Evolutionary conservation across 1,139 yeast species (phyloP).

Genomic region (Kodamaea plutei): DNA sequence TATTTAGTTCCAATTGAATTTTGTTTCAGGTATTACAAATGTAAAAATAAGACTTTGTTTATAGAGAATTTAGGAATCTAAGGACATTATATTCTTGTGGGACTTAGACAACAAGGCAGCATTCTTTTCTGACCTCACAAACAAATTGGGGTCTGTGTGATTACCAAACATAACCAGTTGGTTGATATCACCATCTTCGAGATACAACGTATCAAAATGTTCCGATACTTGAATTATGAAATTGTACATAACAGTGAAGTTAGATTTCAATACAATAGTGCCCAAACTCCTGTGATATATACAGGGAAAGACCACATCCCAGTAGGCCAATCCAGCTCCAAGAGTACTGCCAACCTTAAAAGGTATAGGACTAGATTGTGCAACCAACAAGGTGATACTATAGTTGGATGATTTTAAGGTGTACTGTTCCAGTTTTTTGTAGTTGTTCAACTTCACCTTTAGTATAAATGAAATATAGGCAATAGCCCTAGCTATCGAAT

Average conservation of each 20-base stretch:
- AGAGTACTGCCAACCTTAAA: neutral
- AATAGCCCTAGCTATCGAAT: slow-evolving; percentile 20
- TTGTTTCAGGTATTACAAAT: too few species aligned
- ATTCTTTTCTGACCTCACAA: slow-evolving; percentile 19
- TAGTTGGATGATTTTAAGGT: slow-evolving; percentile 34
- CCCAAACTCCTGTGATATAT: slow-evolving; percentile 7
- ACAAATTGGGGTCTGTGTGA: slow-evolving; percentile 25
- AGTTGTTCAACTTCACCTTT: slow-evolving; percentile 23
- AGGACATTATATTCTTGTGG: too few species aligned
- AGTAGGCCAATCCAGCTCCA: slow-evolving; percentile 6
- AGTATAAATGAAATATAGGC: slow-evolving; percentile 21
- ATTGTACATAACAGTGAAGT: slow-evolving; percentile 5
- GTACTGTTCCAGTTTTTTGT: slow-evolving; percentile 15
- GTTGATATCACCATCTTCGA: slow-evolving; percentile 15
- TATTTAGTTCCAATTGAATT: too few species aligned
- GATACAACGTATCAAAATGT: slow-evolving; percentile 3
- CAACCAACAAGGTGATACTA: slow-evolving; percentile 5
- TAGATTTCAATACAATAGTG: slow-evolving; percentile 4
- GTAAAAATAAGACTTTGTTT: too few species aligned
- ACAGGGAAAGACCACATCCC: slow-evolving; percentile 6
- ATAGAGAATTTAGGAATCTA: too few species aligned
- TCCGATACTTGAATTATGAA: slow-evolving; percentile 5
- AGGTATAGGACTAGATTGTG: slow-evolving; percentile 5
- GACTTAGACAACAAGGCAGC: slow-evolving; percentile 10
- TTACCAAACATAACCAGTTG: slow-evolving; percentile 20